Percentiles rank a stretch among this genome's conserved stretches.
Conservation (phyloP, 169 alveolate species). For the Besnoitia besnoiti region DNA sequence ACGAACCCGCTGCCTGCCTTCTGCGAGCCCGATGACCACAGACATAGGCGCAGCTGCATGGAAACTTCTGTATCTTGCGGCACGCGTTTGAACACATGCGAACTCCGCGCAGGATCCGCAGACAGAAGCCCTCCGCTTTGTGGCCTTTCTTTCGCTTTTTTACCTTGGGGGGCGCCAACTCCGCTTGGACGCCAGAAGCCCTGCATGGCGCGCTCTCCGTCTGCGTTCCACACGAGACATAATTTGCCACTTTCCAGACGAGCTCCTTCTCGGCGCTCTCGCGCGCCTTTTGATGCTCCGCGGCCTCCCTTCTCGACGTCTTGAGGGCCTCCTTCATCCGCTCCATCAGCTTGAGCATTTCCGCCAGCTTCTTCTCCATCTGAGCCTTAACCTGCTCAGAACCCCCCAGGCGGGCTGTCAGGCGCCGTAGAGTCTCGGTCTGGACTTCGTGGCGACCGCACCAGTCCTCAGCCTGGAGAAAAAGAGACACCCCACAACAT, state of each 20-base stretch:
- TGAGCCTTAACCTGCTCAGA: not conserved
- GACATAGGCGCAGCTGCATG: no score
- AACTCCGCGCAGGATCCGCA: no score
- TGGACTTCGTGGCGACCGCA: not conserved
- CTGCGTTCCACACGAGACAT: not conserved
- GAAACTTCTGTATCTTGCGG: no score
- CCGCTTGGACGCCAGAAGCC: not conserved
- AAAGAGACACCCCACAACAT: not conserved
- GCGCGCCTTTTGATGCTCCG: not conserved
- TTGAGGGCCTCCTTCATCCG: not conserved
- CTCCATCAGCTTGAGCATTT: not conserved
- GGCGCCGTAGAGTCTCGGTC: not conserved
- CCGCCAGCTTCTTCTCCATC: not conserved
- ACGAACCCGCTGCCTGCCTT: no score
- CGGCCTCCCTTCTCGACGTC: not conserved
- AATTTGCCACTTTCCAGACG: not conserved
- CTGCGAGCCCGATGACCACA: no score
- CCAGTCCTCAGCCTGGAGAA: not conserved
- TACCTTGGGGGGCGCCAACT: not conserved
- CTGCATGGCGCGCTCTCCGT: not conserved
- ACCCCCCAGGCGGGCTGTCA: not conserved
- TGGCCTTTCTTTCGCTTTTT: not conserved
- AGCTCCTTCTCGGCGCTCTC: not conserved
- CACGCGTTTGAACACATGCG: no score
- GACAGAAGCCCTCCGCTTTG: no score